Evolutionary conservation across 306 rosid species (phyloP), one percentile per base, ranked within the genome.

Genomic region (Vigna unguiculata): DNA sequence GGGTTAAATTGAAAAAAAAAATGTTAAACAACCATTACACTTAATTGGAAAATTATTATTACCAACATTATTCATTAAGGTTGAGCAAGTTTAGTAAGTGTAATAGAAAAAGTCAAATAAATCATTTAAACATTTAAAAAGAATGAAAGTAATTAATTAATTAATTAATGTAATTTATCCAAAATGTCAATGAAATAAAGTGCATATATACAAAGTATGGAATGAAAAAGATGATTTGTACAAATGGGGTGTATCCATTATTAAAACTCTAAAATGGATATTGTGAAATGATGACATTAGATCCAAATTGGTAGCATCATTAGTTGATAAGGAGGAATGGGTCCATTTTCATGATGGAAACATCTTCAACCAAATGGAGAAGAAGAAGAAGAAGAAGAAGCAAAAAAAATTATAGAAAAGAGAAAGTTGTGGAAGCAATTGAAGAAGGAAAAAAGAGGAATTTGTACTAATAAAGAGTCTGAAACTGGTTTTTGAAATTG

Each of bases 251-350:
- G 1, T 5, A 36, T 28, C 34, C 74, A 69, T 28, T 28, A 28
- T 25, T 25, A 58, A 36, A 36, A 36, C 11, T 70, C 17, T 46
- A 53, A 63, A 77, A 63, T 78, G 78, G 51, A 66, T 79, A 80
- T n/a, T 12, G 32, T 46, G 49, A 43, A 79, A 75, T 73, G 22
- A 71, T 70, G 69, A 9, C 81, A 76, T 74, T 64, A 62, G 83
- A 82, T 84, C 81, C 58, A 71, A 55, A 25, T 48, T 63, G 51
- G 41, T 38, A 73, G 11, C 68, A 72, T 83, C 43, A 78, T 81
- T 41, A 74, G 71, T 58, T 20, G 19, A 69, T 71, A 47, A 65
- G 19, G 20, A 69, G 15, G 59, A n/a, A n/a, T n/a, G 66, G 74
- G 59, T 7, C 74, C 75, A 68, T 58, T 22, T 25, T 57, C 15